Conservation (phyloP, 352 stramenopile species). For the Stephanocyclus meneghinianus region DNA sequence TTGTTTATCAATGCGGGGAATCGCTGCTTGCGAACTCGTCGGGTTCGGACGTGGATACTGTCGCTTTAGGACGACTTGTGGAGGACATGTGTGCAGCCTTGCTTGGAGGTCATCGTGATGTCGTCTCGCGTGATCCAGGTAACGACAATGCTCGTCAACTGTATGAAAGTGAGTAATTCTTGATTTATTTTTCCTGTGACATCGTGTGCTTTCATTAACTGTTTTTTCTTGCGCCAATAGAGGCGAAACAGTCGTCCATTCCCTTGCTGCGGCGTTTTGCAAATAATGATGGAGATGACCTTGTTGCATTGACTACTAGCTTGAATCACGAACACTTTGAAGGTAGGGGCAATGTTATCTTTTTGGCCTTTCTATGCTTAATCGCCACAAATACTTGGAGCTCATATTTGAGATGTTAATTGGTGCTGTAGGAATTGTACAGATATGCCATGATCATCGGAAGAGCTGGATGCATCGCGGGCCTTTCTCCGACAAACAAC, state of each 20-base stretch:
- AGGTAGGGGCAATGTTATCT: neutral
- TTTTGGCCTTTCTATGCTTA: neutral
- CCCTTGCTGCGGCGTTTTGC: slow-evolving; percentile 31
- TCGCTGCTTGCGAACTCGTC: slow-evolving; percentile 16
- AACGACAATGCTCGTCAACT: slow-evolving; percentile 10
- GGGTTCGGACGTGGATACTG: slow-evolving; percentile 17
- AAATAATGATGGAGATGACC: slow-evolving; percentile 31
- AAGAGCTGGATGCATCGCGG: slow-evolving; percentile 39
- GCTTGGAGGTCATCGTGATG: slow-evolving; percentile 26
- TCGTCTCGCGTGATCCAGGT: slow-evolving; percentile 7
- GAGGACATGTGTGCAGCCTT: slow-evolving; percentile 35
- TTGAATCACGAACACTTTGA: slow-evolving; percentile 45
- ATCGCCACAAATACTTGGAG: neutral
- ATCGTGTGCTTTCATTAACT: neutral
- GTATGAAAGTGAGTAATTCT: slow-evolving; percentile 27
- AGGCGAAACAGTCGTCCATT: slow-evolving; percentile 33
- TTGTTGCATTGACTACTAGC: slow-evolving; percentile 36
- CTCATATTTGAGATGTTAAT: neutral
- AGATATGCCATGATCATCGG: slow-evolving; percentile 53
- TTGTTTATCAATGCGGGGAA: slow-evolving; percentile 20
- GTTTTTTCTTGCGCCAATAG: neutral
- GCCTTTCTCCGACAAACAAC: slow-evolving; percentile 19
- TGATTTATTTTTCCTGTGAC: neutral
- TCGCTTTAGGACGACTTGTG: slow-evolving; percentile 13
- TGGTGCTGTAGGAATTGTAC: slow-evolving; percentile 29